Evolutionary conservation across 306 rosid species (phyloP).

Genomic region (Pterocarpus macrocarpus): DNA sequence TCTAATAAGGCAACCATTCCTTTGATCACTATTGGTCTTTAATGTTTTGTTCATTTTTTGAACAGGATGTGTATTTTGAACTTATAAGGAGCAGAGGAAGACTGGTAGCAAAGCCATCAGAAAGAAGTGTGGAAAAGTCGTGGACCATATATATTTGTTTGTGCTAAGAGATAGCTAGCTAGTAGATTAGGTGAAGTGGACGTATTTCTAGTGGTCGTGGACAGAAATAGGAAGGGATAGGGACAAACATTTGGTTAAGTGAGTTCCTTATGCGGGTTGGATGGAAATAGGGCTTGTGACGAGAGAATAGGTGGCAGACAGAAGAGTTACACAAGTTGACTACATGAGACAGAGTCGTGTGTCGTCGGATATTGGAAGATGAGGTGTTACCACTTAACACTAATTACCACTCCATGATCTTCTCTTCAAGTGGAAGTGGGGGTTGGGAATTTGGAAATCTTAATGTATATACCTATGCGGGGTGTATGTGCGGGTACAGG

Average conservation of each 20-base stretch:
- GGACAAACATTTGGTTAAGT: constrained; percentile 16
- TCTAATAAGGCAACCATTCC: constrained; percentile 24
- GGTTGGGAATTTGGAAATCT: not conserved
- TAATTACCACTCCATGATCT: not conserved
- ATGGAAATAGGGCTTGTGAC: not conserved
- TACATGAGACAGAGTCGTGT: constrained; percentile 32
- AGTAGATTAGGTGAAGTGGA: constrained; percentile 13
- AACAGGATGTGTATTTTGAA: not conserved
- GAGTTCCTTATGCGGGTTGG: constrained; percentile 17
- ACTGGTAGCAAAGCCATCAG: not conserved
- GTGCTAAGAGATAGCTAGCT: constrained; percentile 4
- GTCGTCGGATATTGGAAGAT: constrained; percentile 54
- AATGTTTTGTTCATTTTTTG: not conserved
- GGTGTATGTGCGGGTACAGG: too few species aligned
- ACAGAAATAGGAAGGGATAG: not conserved
- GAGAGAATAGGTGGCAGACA: constrained; percentile 57
- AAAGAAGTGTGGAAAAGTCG: not conserved
- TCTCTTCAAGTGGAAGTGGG: constrained; percentile 9
- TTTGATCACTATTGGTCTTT: constrained; percentile 3
- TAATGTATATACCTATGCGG: too few species aligned
- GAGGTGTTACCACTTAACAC: constrained; percentile 55
- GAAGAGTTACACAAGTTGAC: constrained; percentile 54
- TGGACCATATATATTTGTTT: constrained; percentile 24
- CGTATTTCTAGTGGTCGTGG: not conserved
- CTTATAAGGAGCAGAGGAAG: not conserved